phyloP scores from a whole-genome alignment of 768 basidiomycete species.

The Lactarius evosmus region DNA sequence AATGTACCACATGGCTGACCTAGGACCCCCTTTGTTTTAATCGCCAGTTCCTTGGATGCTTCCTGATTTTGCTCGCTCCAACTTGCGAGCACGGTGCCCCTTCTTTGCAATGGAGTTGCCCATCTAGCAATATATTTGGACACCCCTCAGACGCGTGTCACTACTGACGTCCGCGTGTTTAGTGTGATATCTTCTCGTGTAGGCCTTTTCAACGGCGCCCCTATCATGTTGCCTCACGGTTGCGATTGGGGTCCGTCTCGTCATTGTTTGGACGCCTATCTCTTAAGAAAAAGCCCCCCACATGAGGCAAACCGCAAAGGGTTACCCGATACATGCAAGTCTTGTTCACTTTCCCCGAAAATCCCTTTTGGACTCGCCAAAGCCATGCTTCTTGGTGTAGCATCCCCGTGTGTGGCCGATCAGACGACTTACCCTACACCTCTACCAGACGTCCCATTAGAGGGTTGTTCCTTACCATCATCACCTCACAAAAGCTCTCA shows the following conservation, averaged over 20 bases:
- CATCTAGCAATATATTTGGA: not conserved
- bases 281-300: too few relatives aligned
- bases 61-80: not conserved
- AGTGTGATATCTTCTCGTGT: constrained; percentile 8
- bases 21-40: not conserved
- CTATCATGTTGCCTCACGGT: not conserved
- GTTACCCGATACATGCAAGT: not conserved
- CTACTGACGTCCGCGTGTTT: not conserved
- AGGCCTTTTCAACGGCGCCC: constrained; percentile 1
- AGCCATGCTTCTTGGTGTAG: not conserved
- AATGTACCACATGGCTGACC: not conserved
- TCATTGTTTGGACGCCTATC: not conserved
- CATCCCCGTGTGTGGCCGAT: constrained; percentile 18
- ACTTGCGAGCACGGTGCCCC: not conserved
- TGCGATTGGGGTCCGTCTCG: not conserved
- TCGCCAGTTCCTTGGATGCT: not conserved
- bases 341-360: not conserved
- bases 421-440: not conserved
- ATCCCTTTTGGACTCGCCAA: not conserved
- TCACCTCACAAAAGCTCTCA: not conserved
- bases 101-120: constrained; percentile 1
- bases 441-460: not conserved
- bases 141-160: not conserved
- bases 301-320: not conserved
- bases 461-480: not conserved